These are phyloP conservation scores for Artomyces pyxidatus DNA, from an alignment of 768 basidiomycete genomes.

Conservation along the genomic window DNA sequence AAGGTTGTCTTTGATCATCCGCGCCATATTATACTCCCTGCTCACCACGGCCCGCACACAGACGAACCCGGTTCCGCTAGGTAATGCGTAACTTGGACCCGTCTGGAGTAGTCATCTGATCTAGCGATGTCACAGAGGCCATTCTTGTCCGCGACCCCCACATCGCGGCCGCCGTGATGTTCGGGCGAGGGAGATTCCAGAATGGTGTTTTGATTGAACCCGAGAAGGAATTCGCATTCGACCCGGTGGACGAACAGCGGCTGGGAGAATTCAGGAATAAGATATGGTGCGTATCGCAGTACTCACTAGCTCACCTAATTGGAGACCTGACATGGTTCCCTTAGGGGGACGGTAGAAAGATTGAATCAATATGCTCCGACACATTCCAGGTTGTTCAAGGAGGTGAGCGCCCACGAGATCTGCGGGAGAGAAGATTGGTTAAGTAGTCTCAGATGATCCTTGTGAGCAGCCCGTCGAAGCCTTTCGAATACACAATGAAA, in stretches of 20 bases:
- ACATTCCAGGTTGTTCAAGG: constrained; percentile 39
- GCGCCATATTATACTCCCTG: not conserved
- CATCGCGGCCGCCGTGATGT: not conserved
- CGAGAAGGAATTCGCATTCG: not conserved
- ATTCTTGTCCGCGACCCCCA: not conserved
- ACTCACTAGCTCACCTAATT: not conserved
- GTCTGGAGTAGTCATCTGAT: not conserved
- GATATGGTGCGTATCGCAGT: not conserved
- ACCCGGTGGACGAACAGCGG: not conserved
- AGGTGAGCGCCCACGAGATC: constrained; percentile 20
- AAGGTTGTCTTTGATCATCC: constrained; percentile 22
- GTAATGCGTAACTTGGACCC: not conserved
- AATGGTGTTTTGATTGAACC: constrained; percentile 1
- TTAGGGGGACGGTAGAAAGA: constrained; percentile 31
- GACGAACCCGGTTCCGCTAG: constrained; percentile 4
- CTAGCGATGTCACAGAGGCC: not conserved
- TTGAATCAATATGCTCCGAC: constrained; percentile 35
- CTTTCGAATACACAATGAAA: constrained; percentile 37
- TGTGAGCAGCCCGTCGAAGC: constrained; percentile 32
- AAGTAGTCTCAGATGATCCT: constrained; percentile 34
- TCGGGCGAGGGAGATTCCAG: not conserved
- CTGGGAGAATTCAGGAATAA: not conserved
- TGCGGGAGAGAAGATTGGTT: not conserved
- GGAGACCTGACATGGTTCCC: not conserved
- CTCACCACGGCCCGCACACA: not conserved